Evolutionary conservation across 2,329 filamentous ascomycete genomes (phyloP).

Genomic region (Colletotrichum limetticola): DNA sequence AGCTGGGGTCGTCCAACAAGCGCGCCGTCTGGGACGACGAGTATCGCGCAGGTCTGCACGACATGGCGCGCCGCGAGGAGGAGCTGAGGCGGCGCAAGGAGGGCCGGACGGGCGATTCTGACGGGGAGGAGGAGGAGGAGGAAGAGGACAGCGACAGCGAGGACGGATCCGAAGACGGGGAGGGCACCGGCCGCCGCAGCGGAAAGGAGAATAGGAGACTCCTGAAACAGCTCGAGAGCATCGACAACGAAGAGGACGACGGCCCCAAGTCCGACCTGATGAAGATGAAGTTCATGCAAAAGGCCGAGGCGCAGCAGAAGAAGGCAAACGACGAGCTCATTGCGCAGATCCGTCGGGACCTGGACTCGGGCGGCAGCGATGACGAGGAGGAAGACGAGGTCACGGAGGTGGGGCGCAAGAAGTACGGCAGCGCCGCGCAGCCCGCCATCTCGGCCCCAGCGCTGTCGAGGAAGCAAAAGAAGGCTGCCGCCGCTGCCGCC

Average conservation of each 20-base stretch:
- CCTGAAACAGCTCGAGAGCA: conserved; percentile 58
- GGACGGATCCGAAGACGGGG: conserved; percentile 56
- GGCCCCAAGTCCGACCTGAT: conserved; percentile 74
- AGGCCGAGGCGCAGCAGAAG: conserved; percentile 82
- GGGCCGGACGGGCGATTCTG: conserved; percentile 66
- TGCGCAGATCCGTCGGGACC: conserved; percentile 74
- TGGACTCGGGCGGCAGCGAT: conserved; percentile 64
- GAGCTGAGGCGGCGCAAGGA: conserved; percentile 84
- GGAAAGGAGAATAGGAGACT: conserved; percentile 48
- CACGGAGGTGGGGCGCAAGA: conserved; percentile 74
- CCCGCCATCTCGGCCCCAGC: conserved; percentile 45
- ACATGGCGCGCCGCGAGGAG: conserved; percentile 85
- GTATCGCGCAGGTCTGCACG: conserved; percentile 79
- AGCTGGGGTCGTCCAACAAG: conserved; percentile 81
- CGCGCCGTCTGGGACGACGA: conserved; percentile 90
- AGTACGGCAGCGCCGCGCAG: conserved; percentile 66
- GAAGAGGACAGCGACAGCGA: conserved; percentile 55
- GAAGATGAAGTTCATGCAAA: conserved; percentile 94
- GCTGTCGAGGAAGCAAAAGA: conserved; percentile 39
- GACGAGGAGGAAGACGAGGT: conserved; percentile 63
- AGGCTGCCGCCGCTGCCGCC: conserved; percentile 41
- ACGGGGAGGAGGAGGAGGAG: conserved; percentile 42
- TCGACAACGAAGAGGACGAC: conserved; percentile 57
- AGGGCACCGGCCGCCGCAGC: conserved; percentile 51
- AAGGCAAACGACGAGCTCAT: conserved; percentile 84